Evolutionary conservation across 2,329 filamentous ascomycete genomes (phyloP).

Genomic region (Arthrobotrys iridis): DNA sequence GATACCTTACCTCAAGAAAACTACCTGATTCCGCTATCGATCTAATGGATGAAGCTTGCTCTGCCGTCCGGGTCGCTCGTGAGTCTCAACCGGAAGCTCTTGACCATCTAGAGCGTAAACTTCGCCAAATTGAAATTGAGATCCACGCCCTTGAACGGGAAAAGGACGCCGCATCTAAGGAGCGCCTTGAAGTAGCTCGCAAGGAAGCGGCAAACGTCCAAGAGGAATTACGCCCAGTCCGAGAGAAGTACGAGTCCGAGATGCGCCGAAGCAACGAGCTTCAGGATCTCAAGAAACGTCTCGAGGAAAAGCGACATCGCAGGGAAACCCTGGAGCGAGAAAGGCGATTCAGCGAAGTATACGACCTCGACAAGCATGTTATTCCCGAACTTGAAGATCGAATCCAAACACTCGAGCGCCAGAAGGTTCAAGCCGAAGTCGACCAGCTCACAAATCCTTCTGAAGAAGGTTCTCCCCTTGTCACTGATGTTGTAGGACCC

Average conservation of each 20-base stretch:
- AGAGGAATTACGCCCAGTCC: conserved; percentile 88
- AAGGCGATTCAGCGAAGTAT: conserved; percentile 84
- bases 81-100: conserved; percentile 97
- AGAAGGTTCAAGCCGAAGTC: conserved; percentile 76
- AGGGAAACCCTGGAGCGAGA: conserved; percentile 90
- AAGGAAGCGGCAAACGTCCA: conserved; percentile 93
- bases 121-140: conserved; percentile 93
- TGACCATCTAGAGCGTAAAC: conserved; percentile 88
- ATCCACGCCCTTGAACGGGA: conserved; percentile 94
- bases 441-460: conserved; percentile 68
- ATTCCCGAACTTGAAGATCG: conserved; percentile 88
- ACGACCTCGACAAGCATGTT: conserved; percentile 95
- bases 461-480: conserved; percentile 69
- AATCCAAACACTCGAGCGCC: conserved; percentile 82
- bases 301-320: conserved; percentile 90
- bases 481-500: conserved; percentile 92
- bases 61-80: conserved; percentile 92
- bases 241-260: conserved; percentile 95
- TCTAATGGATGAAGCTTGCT: conserved; percentile 93
- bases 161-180: conserved; percentile 90
- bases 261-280: conserved; percentile 90
- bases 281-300: conserved; percentile 92
- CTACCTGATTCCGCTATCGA: conserved; percentile 97
- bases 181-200: conserved; percentile 81
- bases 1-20: conserved; percentile 89